phyloP scores from a whole-genome alignment of 495 filamentous ascomycete species.

The Astrothelium subdiscretum region DNA sequence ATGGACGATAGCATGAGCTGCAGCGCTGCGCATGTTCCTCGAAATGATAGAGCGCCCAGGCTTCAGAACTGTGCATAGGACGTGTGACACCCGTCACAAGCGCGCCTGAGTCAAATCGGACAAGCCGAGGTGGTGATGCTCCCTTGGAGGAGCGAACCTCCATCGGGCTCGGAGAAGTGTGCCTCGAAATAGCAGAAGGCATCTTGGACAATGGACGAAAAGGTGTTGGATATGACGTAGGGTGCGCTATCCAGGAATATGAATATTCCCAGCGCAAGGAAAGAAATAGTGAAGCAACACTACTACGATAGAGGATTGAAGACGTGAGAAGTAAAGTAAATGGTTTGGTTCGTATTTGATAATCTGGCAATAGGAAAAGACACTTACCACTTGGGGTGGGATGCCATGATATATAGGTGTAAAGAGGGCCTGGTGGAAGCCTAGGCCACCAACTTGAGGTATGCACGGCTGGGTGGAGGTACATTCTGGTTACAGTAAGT shows the following conservation, averaged over 20 bases:
- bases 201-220: neutral
- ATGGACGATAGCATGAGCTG: conserved; percentile 24
- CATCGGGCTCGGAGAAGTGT: neutral
- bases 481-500: neutral
- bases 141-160: neutral
- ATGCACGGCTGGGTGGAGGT: neutral
- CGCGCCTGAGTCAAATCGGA: neutral
- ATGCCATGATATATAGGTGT: conserved; percentile 1
- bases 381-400: neutral
- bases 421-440: neutral
- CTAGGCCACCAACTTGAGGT: neutral
- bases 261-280: neutral
- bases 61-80: conserved; percentile 20
- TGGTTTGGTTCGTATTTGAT: neutral
- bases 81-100: conserved; percentile 21
- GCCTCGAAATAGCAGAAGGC: neutral
- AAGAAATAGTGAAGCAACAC: neutral
- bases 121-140: neutral
- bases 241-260: neutral
- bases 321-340: neutral
- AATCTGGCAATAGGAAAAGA: neutral
- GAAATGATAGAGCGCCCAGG: conserved; percentile 29
- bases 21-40: conserved; percentile 27
- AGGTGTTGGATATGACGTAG: neutral
- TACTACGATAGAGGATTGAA: neutral